These are phyloP conservation scores for Helotiales sp. DNA, from an alignment of 2,329 filamentous ascomycete genomes.

Conservation along the genomic window DNA sequence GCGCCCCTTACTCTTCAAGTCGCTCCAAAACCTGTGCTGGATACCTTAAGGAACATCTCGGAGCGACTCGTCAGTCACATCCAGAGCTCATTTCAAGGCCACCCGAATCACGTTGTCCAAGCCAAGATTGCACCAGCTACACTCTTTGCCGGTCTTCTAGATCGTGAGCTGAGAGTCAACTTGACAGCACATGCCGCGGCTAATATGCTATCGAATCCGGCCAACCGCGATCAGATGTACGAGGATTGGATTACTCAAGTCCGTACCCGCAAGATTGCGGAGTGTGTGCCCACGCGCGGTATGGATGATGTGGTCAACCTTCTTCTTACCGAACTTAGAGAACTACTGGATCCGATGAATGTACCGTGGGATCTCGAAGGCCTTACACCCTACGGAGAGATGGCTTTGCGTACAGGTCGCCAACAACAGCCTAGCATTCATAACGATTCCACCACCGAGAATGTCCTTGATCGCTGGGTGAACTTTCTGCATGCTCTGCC, in stretches of 20 bases:
- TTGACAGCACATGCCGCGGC: slow-evolving; percentile 91
- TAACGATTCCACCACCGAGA: slow-evolving; percentile 50
- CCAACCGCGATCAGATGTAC: slow-evolving; percentile 94
- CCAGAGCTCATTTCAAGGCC: slow-evolving; percentile 78
- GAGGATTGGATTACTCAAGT: slow-evolving; percentile 78
- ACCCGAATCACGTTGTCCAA: slow-evolving; percentile 80
- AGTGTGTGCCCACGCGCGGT: slow-evolving; percentile 60
- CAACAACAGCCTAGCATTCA: slow-evolving; percentile 42
- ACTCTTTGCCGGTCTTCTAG: slow-evolving; percentile 82
- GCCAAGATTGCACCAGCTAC: slow-evolving; percentile 88
- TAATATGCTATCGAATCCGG: slow-evolving; percentile 85
- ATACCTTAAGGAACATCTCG: slow-evolving; percentile 84
- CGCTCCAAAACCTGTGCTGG: slow-evolving; percentile 82
- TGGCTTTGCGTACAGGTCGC: slow-evolving; percentile 47
- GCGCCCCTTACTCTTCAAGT: slow-evolving; percentile 88
- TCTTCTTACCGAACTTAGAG: slow-evolving; percentile 66
- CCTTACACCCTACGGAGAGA: slow-evolving; percentile 59
- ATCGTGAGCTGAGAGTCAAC: slow-evolving; percentile 88
- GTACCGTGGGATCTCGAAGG: slow-evolving; percentile 66
- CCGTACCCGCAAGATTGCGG: slow-evolving; percentile 60
- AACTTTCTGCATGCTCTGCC: slow-evolving; percentile 70
- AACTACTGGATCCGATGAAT: slow-evolving; percentile 67
- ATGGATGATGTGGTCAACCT: slow-evolving; percentile 68
- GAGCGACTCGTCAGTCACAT: slow-evolving; percentile 80
- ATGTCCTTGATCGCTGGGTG: slow-evolving; percentile 78